phyloP scores from a whole-genome alignment of 1,139 yeast species.

The Yamadazyma conglobata region DNA sequence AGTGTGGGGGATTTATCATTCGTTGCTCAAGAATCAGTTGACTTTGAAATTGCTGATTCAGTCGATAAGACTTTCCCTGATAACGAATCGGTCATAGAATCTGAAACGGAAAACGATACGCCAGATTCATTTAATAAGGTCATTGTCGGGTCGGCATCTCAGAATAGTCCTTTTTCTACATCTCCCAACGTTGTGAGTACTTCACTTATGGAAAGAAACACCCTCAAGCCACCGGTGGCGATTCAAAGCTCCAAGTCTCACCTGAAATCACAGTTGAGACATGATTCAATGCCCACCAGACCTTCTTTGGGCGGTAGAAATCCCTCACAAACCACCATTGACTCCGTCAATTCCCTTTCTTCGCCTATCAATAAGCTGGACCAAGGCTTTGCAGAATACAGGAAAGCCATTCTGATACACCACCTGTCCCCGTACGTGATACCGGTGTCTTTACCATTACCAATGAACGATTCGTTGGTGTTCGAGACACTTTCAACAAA shows the following conservation, averaged over 20 bases:
- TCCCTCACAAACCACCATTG: constrained; percentile 38
- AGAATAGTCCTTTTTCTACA: constrained; percentile 1
- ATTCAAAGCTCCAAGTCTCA: too few species aligned
- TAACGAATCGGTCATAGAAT: constrained; percentile 1
- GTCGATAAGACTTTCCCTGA: too few species aligned
- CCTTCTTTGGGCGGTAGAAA: constrained; percentile 29
- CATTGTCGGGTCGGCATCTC: constrained; percentile 19
- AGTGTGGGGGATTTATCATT: constrained; percentile 47
- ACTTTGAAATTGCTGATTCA: constrained; percentile 31
- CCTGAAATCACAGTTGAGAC: neutral
- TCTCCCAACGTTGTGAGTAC: too few species aligned
- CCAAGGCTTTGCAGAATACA: constrained; percentile 5
- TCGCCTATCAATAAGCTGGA: constrained; percentile 12
- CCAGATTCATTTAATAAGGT: constrained; percentile 13
- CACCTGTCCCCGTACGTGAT: constrained; percentile 44
- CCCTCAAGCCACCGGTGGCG: too few species aligned
- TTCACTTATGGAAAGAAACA: too few species aligned
- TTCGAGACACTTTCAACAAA: constrained; percentile 42
- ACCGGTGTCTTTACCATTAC: constrained; percentile 42
- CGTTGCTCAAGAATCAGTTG: constrained; percentile 49
- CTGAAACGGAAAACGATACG: constrained; percentile 6
- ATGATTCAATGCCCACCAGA: constrained; percentile 13
- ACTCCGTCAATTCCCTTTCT: constrained; percentile 24
- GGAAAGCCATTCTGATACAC: constrained; percentile 17
- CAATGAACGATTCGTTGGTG: constrained; percentile 38